These are phyloP conservation scores for Spathaspora passalidarum DNA, from an alignment of 805 yeast species.

Conservation along the genomic window DNA sequence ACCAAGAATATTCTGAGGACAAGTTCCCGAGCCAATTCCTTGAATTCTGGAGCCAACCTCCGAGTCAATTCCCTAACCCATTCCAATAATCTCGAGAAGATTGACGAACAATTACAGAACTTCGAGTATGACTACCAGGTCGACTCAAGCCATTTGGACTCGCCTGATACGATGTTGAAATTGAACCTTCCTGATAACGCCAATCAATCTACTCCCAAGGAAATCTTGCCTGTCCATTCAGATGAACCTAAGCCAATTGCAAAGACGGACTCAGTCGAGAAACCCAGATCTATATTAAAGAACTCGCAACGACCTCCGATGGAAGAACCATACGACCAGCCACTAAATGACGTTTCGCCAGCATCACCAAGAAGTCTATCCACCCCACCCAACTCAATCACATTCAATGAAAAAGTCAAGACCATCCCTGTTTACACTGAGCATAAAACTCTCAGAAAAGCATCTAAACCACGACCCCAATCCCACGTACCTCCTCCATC, in stretches of 20 bases:
- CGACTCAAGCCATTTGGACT: slow-evolving; percentile 17
- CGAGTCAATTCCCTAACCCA: slow-evolving; percentile 21
- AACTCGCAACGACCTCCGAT: slow-evolving; percentile 13
- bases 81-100: slow-evolving; percentile 26
- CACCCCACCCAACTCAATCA: slow-evolving; percentile 33
- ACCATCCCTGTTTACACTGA: slow-evolving; percentile 28
- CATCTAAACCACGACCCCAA: slow-evolving; percentile 1
- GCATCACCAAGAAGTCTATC: background rate
- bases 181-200: slow-evolving; percentile 2
- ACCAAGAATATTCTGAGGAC: slow-evolving; percentile 37
- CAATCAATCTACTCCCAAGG: background rate
- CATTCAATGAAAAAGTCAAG: slow-evolving; percentile 35
- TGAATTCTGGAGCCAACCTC: slow-evolving; percentile 12
- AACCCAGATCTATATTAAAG: slow-evolving; percentile 36
- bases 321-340: background rate
- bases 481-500: slow-evolving; percentile 8
- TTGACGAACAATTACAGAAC: slow-evolving; percentile 42
- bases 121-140: slow-evolving; percentile 41
- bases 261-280: slow-evolving; percentile 3
- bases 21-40: slow-evolving; percentile 31
- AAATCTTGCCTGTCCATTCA: background rate
- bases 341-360: background rate
- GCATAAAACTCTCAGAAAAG: slow-evolving; percentile 3
- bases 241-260: background rate
- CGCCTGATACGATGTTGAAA: slow-evolving; percentile 4